Conservation (phyloP, 169 alveolate genomes). For the Cryptosporidium sp. region DNA sequence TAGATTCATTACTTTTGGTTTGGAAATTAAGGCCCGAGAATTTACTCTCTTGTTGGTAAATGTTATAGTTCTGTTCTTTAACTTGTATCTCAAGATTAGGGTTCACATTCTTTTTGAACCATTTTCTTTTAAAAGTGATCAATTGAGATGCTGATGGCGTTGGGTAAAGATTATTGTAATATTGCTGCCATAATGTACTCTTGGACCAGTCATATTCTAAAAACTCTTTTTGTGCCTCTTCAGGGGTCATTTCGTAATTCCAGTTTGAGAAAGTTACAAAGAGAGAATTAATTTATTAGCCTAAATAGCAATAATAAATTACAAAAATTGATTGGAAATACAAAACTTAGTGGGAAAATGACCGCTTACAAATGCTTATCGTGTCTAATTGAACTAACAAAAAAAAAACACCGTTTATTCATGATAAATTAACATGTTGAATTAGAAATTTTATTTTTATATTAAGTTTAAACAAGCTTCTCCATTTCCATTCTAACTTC, state of each 20-base stretch:
- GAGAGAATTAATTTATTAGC: not conserved
- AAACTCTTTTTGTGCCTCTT: conserved; percentile 58
- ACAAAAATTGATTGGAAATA: not conserved
- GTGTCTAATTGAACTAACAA: not conserved
- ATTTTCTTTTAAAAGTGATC: conserved; percentile 37
- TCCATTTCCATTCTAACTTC: conserved; percentile 86
- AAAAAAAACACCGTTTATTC: not conserved
- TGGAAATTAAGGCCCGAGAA: not conserved
- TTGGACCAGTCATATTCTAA: conserved; percentile 47
- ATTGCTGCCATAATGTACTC: conserved; percentile 62
- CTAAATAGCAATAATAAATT: too few species aligned
- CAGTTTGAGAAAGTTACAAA: not conserved
- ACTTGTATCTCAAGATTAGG: conserved; percentile 29
- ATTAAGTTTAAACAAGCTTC: conserved; percentile 5
- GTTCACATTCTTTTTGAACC: conserved; percentile 64
- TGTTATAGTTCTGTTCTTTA: not conserved
- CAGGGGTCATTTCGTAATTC: conserved; percentile 17
- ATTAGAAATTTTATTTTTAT: not conserved
- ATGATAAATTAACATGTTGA: not conserved
- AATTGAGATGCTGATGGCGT: conserved; percentile 62
- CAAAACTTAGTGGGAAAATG: not conserved
- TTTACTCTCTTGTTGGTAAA: not conserved
- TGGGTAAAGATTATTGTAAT: conserved; percentile 61
- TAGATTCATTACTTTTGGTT: not conserved
- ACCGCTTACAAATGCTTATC: conserved; percentile 8